Percentiles rank a stretch among this genome's conserved stretches.
These are phyloP conservation scores for Arabidopsis hybrid DNA, from an alignment of 441 rosid genomes.

Conservation along the genomic window DNA sequence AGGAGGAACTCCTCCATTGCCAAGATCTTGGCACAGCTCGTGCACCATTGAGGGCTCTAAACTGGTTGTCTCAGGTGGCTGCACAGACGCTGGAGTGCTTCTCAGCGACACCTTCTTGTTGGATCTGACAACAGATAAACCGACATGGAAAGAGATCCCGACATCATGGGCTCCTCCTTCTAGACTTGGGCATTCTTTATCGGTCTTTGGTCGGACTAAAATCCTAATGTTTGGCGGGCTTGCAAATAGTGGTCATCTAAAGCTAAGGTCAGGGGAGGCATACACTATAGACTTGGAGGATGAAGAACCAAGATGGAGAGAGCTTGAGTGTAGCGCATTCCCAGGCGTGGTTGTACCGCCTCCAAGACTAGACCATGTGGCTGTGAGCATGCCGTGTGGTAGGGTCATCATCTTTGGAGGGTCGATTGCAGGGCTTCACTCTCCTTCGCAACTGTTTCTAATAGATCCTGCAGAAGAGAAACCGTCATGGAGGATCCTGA, in stretches of 20 bases:
- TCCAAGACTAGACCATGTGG: conserved; percentile 91
- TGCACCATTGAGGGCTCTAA: conserved; percentile 87
- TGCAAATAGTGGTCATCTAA: conserved; percentile 85
- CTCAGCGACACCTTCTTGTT: conserved; percentile 77
- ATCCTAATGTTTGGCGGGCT: conserved; percentile 93
- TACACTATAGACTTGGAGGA: conserved; percentile 81
- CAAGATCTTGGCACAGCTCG: conserved; percentile 96
- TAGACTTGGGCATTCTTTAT: conserved; percentile 85
- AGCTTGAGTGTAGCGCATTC: conserved; percentile 67
- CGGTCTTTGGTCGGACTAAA: conserved; percentile 74
- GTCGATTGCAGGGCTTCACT: conserved; percentile 80
- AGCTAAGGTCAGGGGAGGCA: conserved; percentile 81
- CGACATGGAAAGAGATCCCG: conserved; percentile 83
- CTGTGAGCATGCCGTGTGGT: conserved; percentile 94
- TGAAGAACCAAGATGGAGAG: conserved; percentile 76
- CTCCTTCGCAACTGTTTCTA: conserved; percentile 82
- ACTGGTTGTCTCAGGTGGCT: conserved; percentile 87
- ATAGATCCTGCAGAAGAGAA: conserved; percentile 81
- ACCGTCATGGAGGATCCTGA: conserved; percentile 84
- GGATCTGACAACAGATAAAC: conserved; percentile 78
- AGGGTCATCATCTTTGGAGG: conserved; percentile 87
- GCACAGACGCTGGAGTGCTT: conserved; percentile 94
- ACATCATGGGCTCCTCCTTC: conserved; percentile 86
- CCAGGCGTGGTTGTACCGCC: conserved; percentile 70
- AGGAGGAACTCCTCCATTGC: conserved; percentile 84